These are phyloP conservation scores for Gossypium mustelinum DNA, from an alignment of 345 rosid species.

Conservation along the genomic window DNA sequence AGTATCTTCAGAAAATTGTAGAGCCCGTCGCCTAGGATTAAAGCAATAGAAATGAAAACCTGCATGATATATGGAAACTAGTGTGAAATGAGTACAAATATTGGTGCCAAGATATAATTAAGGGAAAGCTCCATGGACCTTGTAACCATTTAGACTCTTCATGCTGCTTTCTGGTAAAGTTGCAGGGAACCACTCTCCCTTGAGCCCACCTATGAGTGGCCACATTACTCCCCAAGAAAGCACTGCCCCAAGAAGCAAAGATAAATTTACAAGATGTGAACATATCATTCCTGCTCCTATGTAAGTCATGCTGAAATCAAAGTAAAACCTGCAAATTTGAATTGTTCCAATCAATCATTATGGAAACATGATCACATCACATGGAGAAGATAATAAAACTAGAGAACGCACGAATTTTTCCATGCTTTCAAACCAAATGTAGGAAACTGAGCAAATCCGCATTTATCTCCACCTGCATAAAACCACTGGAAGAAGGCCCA, in stretches of 20 bases:
- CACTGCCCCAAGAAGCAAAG: slow-evolving; percentile 84
- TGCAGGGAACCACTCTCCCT: slow-evolving; percentile 75
- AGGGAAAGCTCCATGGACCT: slow-evolving; percentile 36
- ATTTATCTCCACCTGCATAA: slow-evolving; percentile 53
- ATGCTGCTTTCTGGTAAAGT: slow-evolving; percentile 59
- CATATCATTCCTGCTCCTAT: slow-evolving; percentile 97
- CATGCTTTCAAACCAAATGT: slow-evolving; percentile 77
- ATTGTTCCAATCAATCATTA: slow-evolving; percentile 18
- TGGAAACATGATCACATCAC: not conserved
- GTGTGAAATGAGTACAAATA: not conserved
- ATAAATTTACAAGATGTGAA: slow-evolving; percentile 82
- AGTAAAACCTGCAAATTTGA: slow-evolving; percentile 68
- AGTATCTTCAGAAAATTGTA: slow-evolving; percentile 86
- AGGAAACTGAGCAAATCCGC: slow-evolving; percentile 79
- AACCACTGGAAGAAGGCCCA: slow-evolving; percentile 96
- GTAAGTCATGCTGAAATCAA: slow-evolving; percentile 83
- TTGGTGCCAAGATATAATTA: not conserved
- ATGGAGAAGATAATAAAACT: slow-evolving; percentile 1
- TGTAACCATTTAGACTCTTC: slow-evolving; percentile 85
- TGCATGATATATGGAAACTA: slow-evolving; percentile 22
- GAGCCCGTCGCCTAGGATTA: slow-evolving; percentile 88
- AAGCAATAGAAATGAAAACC: slow-evolving; percentile 81
- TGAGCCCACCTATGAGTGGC: slow-evolving; percentile 63
- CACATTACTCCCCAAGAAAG: slow-evolving; percentile 97
- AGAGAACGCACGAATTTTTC: slow-evolving; percentile 62